Evolutionary conservation across 129 eudicot genomes (phyloP), one percentile per base, ranked within the genome.

Genomic region (Smallanthus sonchifolius): DNA sequence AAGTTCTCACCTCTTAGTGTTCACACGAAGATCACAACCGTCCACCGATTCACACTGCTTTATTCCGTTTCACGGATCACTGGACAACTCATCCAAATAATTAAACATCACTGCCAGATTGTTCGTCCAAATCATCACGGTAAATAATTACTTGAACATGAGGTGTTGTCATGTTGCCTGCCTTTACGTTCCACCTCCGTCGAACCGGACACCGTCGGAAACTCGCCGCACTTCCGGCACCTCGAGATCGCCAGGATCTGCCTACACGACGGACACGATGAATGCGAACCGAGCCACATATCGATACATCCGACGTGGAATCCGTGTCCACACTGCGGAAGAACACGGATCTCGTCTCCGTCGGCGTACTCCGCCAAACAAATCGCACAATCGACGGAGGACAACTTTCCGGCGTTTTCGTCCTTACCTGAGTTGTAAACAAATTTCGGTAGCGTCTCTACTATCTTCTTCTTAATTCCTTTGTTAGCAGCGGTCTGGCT

Each of bases 381-480:
- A 57, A 84, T 77, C 47, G 84, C 83, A 65, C 88, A 84, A 5
- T 84, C 88, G 9, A 5, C 77, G 42, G 57, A 39, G 5, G 65
- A 42, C 19, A 19, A 32, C 40, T 55, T 56, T 30, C 57, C 67
- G 8, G 57, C 37, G 44, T 17, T 70, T 19, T 45, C 48, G 47
- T 71, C 44, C 17, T 65, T 19, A 5, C 56, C 15, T 19, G 79
- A 47, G 35, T 47, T 67, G 43, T 77, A 89, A 4, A 77, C 75
- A 70, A 71, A 77, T 19, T 82, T 84, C 16, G 96, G 96, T 3
- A 89, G 54, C 19, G 84, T 45, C 39, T 87, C 80, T 2, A 89
- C 77, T 10, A 80, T 47, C 69, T 87, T 87, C 79, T 85, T 87
- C 48, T 81, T 89, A 8, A 89, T 65, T 39, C 96, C 92, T 70